These are phyloP conservation scores for Annulohypoxylon nitens DNA, from an alignment of 495 filamentous ascomycete species.

Conservation along the genomic window DNA sequence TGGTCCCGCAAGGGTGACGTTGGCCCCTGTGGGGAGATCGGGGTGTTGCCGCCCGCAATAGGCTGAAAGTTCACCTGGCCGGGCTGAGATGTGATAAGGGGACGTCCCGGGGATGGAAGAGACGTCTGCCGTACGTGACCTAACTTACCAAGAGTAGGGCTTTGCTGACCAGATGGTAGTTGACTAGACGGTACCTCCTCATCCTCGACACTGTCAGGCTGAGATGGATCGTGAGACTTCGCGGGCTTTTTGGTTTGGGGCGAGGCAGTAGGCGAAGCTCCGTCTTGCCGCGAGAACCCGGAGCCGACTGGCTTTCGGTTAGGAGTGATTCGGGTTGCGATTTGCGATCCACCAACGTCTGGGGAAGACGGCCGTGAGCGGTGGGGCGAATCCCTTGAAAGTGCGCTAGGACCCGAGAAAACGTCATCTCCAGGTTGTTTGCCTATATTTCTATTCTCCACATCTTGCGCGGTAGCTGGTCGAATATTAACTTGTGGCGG, in stretches of 20 bases:
- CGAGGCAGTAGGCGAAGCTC: slow-evolving; percentile 26
- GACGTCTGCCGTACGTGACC: slow-evolving; percentile 48
- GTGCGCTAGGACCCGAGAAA: slow-evolving; percentile 20
- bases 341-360: slow-evolving; percentile 22
- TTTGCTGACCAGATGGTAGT: slow-evolving; percentile 45
- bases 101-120: slow-evolving; percentile 42
- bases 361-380: slow-evolving; percentile 34
- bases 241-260: neutral
- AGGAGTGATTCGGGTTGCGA: slow-evolving; percentile 31
- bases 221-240: slow-evolving; percentile 20
- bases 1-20: slow-evolving; percentile 16
- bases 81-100: slow-evolving; percentile 38
- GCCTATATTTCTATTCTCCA: neutral
- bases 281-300: slow-evolving; percentile 31
- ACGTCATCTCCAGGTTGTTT: slow-evolving; percentile 6
- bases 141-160: slow-evolving; percentile 44
- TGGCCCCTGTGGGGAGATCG: slow-evolving; percentile 15
- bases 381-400: slow-evolving; percentile 32
- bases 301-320: slow-evolving; percentile 50
- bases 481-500: slow-evolving; percentile 35
- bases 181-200: slow-evolving; percentile 43
- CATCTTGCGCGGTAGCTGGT: slow-evolving; percentile 27
- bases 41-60: slow-evolving; percentile 13
- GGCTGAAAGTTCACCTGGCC: slow-evolving; percentile 30
- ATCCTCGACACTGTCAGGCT: slow-evolving; percentile 31